Evolutionary conservation across 441 rosid genomes (phyloP).

Genomic region (Viola pubescens): DNA sequence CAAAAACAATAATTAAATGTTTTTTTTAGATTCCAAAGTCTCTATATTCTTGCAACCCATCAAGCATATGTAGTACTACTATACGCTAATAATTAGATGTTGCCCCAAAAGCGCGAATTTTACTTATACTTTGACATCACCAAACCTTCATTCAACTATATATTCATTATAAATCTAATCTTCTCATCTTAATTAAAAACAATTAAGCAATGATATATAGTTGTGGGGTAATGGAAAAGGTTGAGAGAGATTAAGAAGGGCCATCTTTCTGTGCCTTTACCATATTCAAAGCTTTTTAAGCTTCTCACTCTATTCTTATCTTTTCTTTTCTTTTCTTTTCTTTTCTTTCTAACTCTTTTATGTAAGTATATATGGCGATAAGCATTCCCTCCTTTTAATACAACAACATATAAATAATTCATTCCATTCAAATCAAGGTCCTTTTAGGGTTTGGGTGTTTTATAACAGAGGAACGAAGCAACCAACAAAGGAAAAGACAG

Average conservation of each 20-base stretch:
- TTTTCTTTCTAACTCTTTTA: conserved; percentile 20
- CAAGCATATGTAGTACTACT: no score
- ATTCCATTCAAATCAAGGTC: conserved; percentile 36
- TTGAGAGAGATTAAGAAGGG: no score
- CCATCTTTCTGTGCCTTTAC: conserved; percentile 12
- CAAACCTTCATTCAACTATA: no score
- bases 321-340: conserved; percentile 7
- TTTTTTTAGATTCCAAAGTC: conserved; percentile 18
- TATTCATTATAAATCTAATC: no score
- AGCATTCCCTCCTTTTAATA: conserved; percentile 27
- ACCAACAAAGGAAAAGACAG: conserved; percentile 28
- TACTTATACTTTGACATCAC: no score
- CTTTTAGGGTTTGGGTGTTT: conserved; percentile 62
- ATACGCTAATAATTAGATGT: no score
- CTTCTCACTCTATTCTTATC: conserved; percentile 6
- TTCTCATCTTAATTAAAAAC: background rate
- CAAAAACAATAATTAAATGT: conserved; percentile 3
- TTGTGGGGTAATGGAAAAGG: conserved; percentile 30
- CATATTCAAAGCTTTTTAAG: conserved; percentile 16
- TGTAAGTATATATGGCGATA: background rate
- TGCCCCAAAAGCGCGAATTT: no score
- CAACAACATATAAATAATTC: background rate
- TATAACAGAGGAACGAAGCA: conserved; percentile 28
- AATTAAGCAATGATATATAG: conserved; percentile 20
- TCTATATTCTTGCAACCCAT: background rate